Evolutionary conservation across 176 grass and related monocot species (phyloP).

Genomic region (Oryza brachyantha): DNA sequence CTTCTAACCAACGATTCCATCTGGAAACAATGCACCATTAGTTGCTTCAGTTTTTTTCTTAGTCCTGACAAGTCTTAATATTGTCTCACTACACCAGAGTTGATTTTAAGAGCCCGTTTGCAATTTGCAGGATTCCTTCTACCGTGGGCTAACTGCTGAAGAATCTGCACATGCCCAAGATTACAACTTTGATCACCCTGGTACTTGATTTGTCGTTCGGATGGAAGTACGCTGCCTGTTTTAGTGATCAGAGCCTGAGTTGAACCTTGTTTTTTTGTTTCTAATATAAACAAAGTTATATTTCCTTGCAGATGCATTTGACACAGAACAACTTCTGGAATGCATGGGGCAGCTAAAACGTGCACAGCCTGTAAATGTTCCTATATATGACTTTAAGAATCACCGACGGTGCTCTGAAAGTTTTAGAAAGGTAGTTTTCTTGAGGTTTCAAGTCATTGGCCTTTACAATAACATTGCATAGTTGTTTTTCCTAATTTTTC

Average conservation of each 20-base stretch:
- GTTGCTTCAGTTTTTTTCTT: background rate
- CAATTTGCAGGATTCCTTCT: conserved; percentile 85
- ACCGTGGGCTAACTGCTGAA: conserved; percentile 85
- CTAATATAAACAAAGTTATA: conserved; percentile 4
- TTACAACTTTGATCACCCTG: conserved; percentile 99
- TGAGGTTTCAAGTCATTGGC: background rate
- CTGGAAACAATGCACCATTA: background rate
- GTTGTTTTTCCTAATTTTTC: background rate
- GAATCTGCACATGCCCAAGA: conserved; percentile 78
- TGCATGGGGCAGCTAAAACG: conserved; percentile 85
- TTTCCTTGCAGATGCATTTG: conserved; percentile 81
- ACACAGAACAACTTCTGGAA: conserved; percentile 93
- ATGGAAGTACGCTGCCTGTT: conserved; percentile 10
- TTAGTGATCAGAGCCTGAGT: conserved; percentile 2
- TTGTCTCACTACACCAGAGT: background rate
- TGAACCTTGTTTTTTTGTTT: conserved; percentile 6
- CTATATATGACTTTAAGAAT: conserved; percentile 98
- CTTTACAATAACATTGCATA: conserved; percentile 28
- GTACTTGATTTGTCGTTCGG: conserved; percentile 49
- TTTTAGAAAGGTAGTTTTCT: conserved; percentile 67
- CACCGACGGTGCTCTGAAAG: conserved; percentile 77
- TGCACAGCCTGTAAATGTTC: conserved; percentile 83
- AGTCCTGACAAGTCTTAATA: background rate
- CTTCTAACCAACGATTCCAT: background rate
- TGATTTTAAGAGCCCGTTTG: background rate